Base-by-base conservation (phyloP, 2,329 filamentous ascomycete species). In the Neofusicoccum sp. region DNA sequence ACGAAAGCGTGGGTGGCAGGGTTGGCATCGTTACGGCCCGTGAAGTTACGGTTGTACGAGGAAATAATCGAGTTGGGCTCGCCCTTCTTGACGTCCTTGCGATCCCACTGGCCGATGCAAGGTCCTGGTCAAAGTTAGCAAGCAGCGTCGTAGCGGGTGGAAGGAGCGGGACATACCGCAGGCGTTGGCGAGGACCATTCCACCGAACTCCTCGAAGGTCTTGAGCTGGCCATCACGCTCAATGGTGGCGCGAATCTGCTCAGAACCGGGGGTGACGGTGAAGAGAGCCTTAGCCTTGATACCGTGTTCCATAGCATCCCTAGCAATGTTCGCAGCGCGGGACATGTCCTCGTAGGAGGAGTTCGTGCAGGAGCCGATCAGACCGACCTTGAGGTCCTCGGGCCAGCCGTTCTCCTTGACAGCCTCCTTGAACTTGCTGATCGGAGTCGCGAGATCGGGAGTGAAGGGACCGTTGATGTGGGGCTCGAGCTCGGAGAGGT, bases 31-130 rank as follows among this genome's bases (percentile, higher is more conserved):
- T 98, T 98, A 75, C 95, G 91, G 67, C 93, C 93, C 64, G 93
- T 98, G 83, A 99, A 98, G 87, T 99, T 98, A 80, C 95, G 92
- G 89, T 99, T 99, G 88, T 97, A 99, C 30, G 95, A 98, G 48
- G 93, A 97, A 75, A 99, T 83, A 76, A 99, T 99, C 6, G 92
- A 96, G 87, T 99, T 99, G 71, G 92, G 82, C 70, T 90, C 88
- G 67, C 93, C 93, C 86, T 98, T 97, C 85, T 93, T 89, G 61
- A 97, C 91, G 69, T 98, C 93, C 67, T 82, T 83, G 68, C 95
- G 89, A 73, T 97, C 92, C 95, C 95, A 98, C 79, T 98, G 93
- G 65, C 78, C 73, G 69, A 63, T 40, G 6, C 6, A 31, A 31
- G 38, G 20, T 20, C 20, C 20, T 20, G 20, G 20, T 20, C 2